These are phyloP conservation scores for Tuber aestivum DNA, from an alignment of 495 filamentous ascomycete genomes.

Conservation along the genomic window DNA sequence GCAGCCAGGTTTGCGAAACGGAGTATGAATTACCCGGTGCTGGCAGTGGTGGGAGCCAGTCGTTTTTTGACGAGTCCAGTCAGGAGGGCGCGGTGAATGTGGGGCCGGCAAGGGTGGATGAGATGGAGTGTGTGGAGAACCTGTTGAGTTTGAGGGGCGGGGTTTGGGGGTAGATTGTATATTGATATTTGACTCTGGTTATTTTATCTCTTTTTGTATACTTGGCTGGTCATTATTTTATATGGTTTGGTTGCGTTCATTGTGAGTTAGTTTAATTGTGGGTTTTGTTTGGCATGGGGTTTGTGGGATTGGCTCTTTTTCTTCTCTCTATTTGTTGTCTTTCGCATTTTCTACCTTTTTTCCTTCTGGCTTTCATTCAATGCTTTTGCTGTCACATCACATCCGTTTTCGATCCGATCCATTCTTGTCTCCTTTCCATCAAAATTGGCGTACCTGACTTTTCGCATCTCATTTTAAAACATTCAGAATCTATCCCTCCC, in stretches of 20 bases:
- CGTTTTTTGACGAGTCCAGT: slow-evolving; percentile 23
- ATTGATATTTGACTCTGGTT: background rate
- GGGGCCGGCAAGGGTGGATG: slow-evolving; percentile 25
- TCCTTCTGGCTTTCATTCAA: background rate
- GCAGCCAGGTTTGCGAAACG: slow-evolving; percentile 18
- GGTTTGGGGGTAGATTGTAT: slow-evolving; percentile 31
- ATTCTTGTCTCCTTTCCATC: background rate
- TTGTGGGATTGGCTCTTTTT: background rate
- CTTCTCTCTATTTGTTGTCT: background rate
- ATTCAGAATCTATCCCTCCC: background rate
- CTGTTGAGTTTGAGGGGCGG: slow-evolving; percentile 38
- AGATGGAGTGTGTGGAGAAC: slow-evolving; percentile 42
- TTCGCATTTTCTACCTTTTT: background rate
- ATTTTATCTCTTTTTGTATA: background rate
- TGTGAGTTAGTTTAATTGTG: background rate
- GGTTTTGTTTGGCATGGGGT: background rate
- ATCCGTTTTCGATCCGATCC: background rate
- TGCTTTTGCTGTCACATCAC: background rate
- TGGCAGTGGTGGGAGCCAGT: slow-evolving; percentile 9
- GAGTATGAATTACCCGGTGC: background rate
- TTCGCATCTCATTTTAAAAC: background rate
- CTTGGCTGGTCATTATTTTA: background rate
- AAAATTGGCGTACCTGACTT: slow-evolving; percentile 4
- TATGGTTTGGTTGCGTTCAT: background rate
- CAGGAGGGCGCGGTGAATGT: slow-evolving; percentile 7